Evolutionary conservation across 345 rosid genomes (phyloP), one percentile per base, ranked within the genome.

Genomic region (Raphanus raphanistrum): DNA sequence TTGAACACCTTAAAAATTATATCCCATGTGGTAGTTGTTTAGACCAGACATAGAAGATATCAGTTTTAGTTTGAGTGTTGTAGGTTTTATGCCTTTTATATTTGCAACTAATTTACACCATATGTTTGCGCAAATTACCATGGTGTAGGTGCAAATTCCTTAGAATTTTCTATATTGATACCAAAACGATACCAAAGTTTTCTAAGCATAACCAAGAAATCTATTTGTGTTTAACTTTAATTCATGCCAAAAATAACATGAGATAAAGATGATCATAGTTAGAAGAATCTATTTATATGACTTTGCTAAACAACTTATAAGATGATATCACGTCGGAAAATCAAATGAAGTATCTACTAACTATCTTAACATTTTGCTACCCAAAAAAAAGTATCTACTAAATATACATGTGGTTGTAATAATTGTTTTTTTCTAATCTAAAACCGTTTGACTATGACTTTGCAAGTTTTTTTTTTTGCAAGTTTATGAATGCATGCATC

Each of bases 11-110:
- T 65, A 70, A 75, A 55, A 70, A 75, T 75, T 52, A 68, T 79
- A 66, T 63, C 57, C 79, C 82, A 74, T 75, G 76, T 75, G 79
- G 69, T 80, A 70, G 76, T 69, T 75, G 72, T 64, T 70, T 64
- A 45, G 57, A 63, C 68, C 48, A 27, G 68, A 64, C 57, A 41
- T 57, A 69, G 35, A 55, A 8, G 60, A 70, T 74, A 41, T 64
- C 57, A 45, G 76, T 59, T 74, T 63, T 26, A 16, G 27, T 64
- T 70, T n/a, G 32, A 57, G 28, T 25, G 26, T 57, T 80, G 5
- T 73, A 48, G 36, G 43, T 15, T 25, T 25, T 63, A 16, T 52
- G 26, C 52, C 13, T 69, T 27, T 63, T 60, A 17, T 60, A 32
- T 3, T 10, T 26, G 64, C 1, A 6, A 50, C 11, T 9, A 17